Evolutionary conservation across 495 filamentous ascomycete genomes (phyloP), one percentile per base, ranked within the genome.

Genomic region (Tuber melanosporum): DNA sequence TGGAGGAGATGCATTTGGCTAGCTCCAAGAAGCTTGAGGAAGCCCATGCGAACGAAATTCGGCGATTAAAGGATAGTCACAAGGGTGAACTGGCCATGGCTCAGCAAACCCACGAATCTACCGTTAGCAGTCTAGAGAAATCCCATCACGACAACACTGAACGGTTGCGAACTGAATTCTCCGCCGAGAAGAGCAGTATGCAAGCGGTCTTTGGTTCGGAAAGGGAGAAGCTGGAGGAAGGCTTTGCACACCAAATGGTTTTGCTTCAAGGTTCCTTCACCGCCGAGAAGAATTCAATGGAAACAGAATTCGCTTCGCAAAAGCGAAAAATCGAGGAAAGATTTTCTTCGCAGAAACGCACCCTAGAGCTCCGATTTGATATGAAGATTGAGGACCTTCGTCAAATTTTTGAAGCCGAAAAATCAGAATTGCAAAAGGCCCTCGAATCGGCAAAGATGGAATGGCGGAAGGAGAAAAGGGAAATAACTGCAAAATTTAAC

Each of bases 141-240:
- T 32, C n/a, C 14, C 57, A 32, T 2, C n/a, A 10, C 2, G 57
- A 32, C n/a, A 32, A n/a, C 57, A 26, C 26, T n/a, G n/a, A 32
- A 66, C 57, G 20, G 46, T 32, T 81, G 73, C 72, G 78, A 71
- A 47, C 72, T 22, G 39, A 49, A 39, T 80, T 78, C 71, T 75
- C 69, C 5, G 49, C 57, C 20, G 85, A 87, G 76, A 87, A 85
- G 71, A 80, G 82, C 9, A 70, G 83, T 32, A 83, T 89, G 80
- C 84, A 87, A 57, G 85, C 85, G 57, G 80, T 84, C 0, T 84
- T 87, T 26, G 83, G 85, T 42, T 76, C 57, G 14, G 79, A 85
- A 74, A 79, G 83, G 62, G 74, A 72, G 71, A 52, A 73, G 39
- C 77, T 82, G 47, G 79, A 81, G 44, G 75, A 78, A 45, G 74